Conservation (phyloP, 306 rosid genomes). For the Chamaecrista fasciculata region DNA sequence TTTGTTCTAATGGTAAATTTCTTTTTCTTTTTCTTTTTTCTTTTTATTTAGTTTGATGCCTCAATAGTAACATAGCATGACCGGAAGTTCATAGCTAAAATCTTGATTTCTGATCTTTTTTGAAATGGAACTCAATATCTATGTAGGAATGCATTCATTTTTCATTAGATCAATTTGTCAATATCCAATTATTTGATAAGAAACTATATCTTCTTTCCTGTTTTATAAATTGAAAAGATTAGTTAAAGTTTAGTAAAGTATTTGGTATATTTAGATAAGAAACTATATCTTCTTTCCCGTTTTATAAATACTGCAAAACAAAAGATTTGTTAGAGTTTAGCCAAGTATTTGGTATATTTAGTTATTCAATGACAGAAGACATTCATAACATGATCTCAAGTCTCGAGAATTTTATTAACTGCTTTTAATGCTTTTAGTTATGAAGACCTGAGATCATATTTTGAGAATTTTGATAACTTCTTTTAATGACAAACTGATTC, state of each 20-base stretch:
- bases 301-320: slow-evolving; percentile 11
- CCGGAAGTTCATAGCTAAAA: background rate
- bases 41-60: background rate
- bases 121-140: slow-evolving; percentile 14
- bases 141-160: background rate
- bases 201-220: slow-evolving; percentile 1
- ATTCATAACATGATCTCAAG: background rate
- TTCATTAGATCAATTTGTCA: background rate
- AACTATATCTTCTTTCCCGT: slow-evolving; percentile 1
- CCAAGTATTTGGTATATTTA: slow-evolving; percentile 1
- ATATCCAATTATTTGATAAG: background rate
- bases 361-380: slow-evolving; percentile 10
- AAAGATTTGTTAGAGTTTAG: background rate
- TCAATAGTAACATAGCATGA: background rate
- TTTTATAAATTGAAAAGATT: slow-evolving; percentile 6
- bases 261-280: background rate
- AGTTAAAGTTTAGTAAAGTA: background rate
- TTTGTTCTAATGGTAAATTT: slow-evolving; percentile 72
- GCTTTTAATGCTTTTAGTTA: slow-evolving; percentile 1
- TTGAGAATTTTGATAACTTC: background rate
- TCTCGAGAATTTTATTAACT: slow-evolving; percentile 5
- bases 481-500: slow-evolving; percentile 10
- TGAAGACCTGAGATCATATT: background rate
- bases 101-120: slow-evolving; percentile 20
- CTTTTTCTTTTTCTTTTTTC: background rate